phyloP scores from a whole-genome alignment of 2,329 filamentous ascomycete species.

The Aureobasidium leucospermi region DNA sequence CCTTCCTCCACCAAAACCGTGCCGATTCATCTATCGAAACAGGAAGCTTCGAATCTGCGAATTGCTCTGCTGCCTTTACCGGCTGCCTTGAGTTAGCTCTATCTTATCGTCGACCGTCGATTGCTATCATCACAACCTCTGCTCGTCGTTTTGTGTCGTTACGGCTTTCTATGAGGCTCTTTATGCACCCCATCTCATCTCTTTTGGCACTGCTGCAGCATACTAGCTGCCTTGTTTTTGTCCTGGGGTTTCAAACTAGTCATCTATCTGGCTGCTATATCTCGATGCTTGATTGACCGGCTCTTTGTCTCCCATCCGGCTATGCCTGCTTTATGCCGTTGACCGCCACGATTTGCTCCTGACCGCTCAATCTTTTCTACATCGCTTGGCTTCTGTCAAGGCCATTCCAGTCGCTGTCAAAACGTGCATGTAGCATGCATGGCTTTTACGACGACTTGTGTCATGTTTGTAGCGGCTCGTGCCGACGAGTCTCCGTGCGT shows the following conservation, averaged over 20 bases:
- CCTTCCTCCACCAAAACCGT: not conserved
- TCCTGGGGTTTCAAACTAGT: conserved; percentile 3
- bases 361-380: not conserved
- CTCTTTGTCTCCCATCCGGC: not conserved
- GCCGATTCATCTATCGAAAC: not conserved
- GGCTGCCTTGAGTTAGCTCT: not conserved
- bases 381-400: not conserved
- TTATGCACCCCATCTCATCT: not conserved
- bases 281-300: not conserved
- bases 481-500: not conserved
- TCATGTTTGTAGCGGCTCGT: not conserved
- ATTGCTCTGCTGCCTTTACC: no score
- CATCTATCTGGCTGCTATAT: not conserved
- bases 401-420: not conserved
- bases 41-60: not conserved
- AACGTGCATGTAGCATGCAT: not conserved
- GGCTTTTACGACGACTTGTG: not conserved
- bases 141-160: not conserved
- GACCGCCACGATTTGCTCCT: not conserved
- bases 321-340: not conserved
- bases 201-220: not conserved
- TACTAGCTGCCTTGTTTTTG: not conserved
- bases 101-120: not conserved
- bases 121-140: not conserved
- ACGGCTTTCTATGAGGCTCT: not conserved